Evolutionary conservation across 2,329 filamentous ascomycete genomes (phyloP), one percentile per base, ranked within the genome.

Genomic region (Fusarium decemcellulare): DNA sequence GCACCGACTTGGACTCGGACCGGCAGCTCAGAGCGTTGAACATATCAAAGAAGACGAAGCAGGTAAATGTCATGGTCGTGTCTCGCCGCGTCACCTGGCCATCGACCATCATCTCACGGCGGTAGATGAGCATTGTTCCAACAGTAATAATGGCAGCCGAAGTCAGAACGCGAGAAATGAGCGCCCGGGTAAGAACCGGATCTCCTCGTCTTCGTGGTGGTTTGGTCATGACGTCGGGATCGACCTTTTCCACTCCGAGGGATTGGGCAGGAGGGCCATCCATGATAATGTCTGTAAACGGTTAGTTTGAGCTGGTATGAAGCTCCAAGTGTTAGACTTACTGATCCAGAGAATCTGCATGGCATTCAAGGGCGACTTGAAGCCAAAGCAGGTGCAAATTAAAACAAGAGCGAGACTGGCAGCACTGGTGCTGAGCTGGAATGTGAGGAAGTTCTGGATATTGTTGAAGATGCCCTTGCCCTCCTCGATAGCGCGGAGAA

Each of bases 331-430:
- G n/a, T 8, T 51, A 8, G 12, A 88, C 94, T 84, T 84, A 98
- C 95, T 99, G 76, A 99, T 99, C 96, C 96, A 99, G 43, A 99
- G 87, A 83, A 99, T 99, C 83, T 99, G 96, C 96, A 99, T 99
- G 52, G 96, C 94, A 79, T 99, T 99, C 65, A 99, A 86, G 47
- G 96, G 97, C 78, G 96, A 97, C 81, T 94, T 95, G 83, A 97
- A 96, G 40, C 96, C 96, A 66, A 98, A 87, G 72, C 93, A 92
- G 32, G 94, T 98, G 85, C 95, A 98, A 75, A 99, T 81, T 72
- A 99, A 89, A 16, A 99, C 96, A 57, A 99, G 86, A 61, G 93
- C 94, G 71, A 99, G 85, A 65, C 96, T 94, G 58, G 97, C 96
- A 18, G 97, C 96, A 78, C 94, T 98, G 50, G 96, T 99, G 80